Conservation (phyloP, 2,329 filamentous ascomycete species). For the Ophiostoma novo-ulmi region DNA sequence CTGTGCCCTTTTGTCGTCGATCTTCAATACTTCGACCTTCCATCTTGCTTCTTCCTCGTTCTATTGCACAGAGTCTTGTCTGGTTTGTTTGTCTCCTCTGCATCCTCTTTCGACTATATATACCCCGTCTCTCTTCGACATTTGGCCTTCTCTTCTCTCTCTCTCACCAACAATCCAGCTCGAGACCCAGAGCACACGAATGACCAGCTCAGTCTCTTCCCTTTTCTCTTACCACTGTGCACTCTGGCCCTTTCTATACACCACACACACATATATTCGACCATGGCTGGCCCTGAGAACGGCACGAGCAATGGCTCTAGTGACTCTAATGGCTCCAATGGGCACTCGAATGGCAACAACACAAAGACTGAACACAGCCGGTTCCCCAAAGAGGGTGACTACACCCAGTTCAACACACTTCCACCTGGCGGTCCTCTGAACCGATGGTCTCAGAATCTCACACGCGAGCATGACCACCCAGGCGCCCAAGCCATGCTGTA, state of each 20-base stretch:
- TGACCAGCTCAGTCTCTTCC: background rate
- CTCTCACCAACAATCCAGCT: too few relatives aligned
- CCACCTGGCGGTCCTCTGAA: conserved; percentile 61
- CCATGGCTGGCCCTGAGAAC: background rate
- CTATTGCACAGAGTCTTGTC: background rate
- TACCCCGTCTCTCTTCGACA: background rate
- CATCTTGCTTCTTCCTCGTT: background rate
- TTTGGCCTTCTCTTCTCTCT: background rate
- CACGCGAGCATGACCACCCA: conserved; percentile 81
- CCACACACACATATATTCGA: background rate
- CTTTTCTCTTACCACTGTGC: background rate
- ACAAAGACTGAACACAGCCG: background rate
- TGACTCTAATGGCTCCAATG: background rate
- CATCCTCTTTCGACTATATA: background rate
- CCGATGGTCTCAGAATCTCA: conserved; percentile 77
- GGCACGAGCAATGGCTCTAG: background rate
- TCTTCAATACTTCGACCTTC: background rate
- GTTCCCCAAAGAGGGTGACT: conserved; percentile 46
- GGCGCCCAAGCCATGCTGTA: conserved; percentile 96
- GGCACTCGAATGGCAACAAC: background rate
- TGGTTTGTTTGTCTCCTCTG: background rate
- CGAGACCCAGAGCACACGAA: background rate
- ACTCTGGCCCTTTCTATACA: background rate
- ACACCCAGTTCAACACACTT: conserved; percentile 49
- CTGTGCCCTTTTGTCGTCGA: background rate